Conservation (phyloP, 2,329 filamentous ascomycete species). For the Fulvia fulva region DNA sequence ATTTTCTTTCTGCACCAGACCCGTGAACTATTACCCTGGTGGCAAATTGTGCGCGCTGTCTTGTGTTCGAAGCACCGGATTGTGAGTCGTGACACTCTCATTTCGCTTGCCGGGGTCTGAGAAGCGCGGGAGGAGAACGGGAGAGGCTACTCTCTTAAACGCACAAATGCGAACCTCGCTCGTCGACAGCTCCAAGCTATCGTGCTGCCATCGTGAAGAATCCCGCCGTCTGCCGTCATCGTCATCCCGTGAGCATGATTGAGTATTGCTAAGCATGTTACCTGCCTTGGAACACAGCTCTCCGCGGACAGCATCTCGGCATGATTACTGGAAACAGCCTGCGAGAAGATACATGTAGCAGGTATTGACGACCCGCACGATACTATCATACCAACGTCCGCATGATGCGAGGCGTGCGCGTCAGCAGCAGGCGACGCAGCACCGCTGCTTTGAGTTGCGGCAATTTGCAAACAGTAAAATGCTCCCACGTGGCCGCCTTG, state of each 20-base stretch:
- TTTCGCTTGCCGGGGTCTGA: slow-evolving; percentile 17
- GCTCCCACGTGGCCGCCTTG: slow-evolving; percentile 3
- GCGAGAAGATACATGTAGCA: neutral
- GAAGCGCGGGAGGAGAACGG: slow-evolving; percentile 16
- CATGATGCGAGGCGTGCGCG: neutral
- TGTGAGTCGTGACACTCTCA: slow-evolving; percentile 5
- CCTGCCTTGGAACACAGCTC: neutral
- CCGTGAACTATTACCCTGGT: slow-evolving; percentile 1
- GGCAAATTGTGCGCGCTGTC: slow-evolving; percentile 15
- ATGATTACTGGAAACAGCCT: neutral
- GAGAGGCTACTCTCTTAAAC: slow-evolving; percentile 2
- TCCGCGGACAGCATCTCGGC: slow-evolving; percentile 1
- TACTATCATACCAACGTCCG: neutral
- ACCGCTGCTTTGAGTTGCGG: neutral
- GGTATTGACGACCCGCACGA: neutral
- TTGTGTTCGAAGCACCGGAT: slow-evolving; percentile 9
- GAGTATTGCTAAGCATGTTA: neutral
- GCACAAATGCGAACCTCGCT: neutral
- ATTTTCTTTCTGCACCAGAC: neutral
- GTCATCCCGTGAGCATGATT: neutral
- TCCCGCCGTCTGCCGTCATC: neutral
- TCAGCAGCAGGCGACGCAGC: neutral
- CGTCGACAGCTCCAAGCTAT: neutral
- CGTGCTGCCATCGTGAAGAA: neutral
- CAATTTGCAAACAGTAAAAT: neutral